These are phyloP conservation scores for Astrocystis sublimbata DNA, from an alignment of 495 filamentous ascomycete species.

Conservation along the genomic window DNA sequence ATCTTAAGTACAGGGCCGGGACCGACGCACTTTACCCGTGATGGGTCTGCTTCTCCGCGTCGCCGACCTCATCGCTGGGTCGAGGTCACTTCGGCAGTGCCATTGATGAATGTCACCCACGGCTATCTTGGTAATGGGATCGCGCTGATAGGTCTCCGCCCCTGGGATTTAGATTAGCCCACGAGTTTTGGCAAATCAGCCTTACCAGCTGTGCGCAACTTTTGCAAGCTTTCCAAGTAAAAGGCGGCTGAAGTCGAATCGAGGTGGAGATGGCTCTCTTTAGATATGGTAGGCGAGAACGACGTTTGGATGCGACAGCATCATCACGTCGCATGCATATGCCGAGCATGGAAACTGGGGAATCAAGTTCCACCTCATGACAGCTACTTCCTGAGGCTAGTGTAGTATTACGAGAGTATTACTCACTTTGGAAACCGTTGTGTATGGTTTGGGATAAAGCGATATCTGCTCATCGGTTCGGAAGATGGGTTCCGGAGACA, in stretches of 20 bases:
- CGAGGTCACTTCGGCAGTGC: conserved; percentile 26
- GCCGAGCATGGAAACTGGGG: conserved; percentile 6
- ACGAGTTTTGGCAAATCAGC: conserved; percentile 30
- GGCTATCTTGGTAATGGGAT: conserved; percentile 15
- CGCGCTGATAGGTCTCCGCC: conserved; percentile 3
- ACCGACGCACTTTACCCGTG: conserved; percentile 11
- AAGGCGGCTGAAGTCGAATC: conserved; percentile 34
- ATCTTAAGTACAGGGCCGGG: conserved; percentile 6
- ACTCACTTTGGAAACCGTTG: not conserved
- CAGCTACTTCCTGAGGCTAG: not conserved
- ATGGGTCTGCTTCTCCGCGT: not conserved
- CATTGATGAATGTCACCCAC: conserved; percentile 14
- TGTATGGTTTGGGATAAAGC: conserved; percentile 2
- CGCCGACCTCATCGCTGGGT: conserved; percentile 7
- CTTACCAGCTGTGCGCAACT: conserved; percentile 28
- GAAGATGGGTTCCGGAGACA: conserved; percentile 13
- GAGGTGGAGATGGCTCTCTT: too few relatives aligned
- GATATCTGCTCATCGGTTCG: not conserved
- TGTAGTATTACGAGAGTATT: conserved; percentile 8
- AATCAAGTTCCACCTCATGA: not conserved
- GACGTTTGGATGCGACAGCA: conserved; percentile 2
- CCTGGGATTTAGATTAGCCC: conserved; percentile 11
- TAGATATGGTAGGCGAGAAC: not conserved
- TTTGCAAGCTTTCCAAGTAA: conserved; percentile 25
- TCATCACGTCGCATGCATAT: conserved; percentile 3